Base-by-base conservation (phyloP, 257 asterid species). In the Orobanche coerulescens region DNA sequence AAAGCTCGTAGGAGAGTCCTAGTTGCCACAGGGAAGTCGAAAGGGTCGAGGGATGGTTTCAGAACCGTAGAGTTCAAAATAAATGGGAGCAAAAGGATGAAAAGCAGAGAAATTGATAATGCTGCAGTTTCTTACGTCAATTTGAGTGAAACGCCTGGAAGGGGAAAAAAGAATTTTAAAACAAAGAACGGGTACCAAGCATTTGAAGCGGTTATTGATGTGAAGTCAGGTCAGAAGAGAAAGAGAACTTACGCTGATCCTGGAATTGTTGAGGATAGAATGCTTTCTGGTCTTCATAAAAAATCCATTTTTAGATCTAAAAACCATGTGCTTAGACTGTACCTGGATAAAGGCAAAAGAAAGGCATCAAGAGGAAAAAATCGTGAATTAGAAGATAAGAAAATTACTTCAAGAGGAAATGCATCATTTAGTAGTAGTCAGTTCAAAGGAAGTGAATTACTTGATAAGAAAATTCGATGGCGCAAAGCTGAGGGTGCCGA, bases 201-300 rank as follows among this genome's bases (percentile, higher is more conserved):
- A 60, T 37, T 20, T 51, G 71, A 70, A 64, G 58, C 51, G 5
- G 42, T 51, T 34, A 24, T 11, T 36, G 69, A 49, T 43, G 60
- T 62, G 50, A 73, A 65, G 62, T 64, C 57, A 44, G 78, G 63
- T 62, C 49, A 13, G 57, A 84, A 77, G 78, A 81, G 84, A 82
- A 84, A 87, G 79, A 78, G 84, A 69, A 71, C 61, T 12, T 67
- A 46, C 72, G 79, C 78, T 58, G 77, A 73, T 18, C 50, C 61
- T 48, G 68, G 42, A 73, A 22, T 10, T 51, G 75, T 25, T 7
- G 75, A 54, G 33, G 75, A 58, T 31, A 50, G 67, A 62, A 31
- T 18, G 16, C 16, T 20, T 15, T 69, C 58, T 16, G 67, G 56
- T 58, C 61, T 65, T 58, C 62, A 18, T 44, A 71, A 62, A 59